A percentile compares a stretch with the other conserved stretches of the same genome.
Evolutionary conservation across 495 filamentous ascomycete genomes (phyloP).

Genomic region (Terfezia claveryi): DNA sequence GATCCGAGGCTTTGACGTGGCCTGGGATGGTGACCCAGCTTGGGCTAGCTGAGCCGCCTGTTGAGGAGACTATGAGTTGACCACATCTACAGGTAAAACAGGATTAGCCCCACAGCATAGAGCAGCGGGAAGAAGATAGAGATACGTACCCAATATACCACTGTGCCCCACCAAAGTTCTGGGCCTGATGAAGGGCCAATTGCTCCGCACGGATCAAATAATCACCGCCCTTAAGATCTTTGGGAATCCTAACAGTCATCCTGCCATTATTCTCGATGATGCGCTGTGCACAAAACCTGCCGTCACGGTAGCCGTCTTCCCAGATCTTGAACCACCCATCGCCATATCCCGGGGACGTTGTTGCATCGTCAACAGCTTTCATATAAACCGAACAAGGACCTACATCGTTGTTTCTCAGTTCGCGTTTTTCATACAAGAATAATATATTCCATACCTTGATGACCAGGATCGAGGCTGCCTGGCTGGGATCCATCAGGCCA

Average conservation of each 20-base stretch:
- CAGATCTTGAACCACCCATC: constrained; percentile 67
- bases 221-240: constrained; percentile 36
- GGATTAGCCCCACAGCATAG: neutral
- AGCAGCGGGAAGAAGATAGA: neutral
- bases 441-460: constrained; percentile 28
- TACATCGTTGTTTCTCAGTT: neutral
- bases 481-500: constrained; percentile 34
- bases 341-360: constrained; percentile 19
- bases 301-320: constrained; percentile 39
- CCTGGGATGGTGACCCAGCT: constrained; percentile 41
- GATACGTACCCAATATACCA: constrained; percentile 15
- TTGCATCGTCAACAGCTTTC: constrained; percentile 25
- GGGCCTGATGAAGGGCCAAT: constrained; percentile 41
- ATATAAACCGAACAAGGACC: constrained; percentile 50
- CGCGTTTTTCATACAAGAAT: no score
- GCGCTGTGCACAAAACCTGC: constrained; percentile 45
- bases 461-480: constrained; percentile 35
- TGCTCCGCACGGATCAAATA: constrained; percentile 50
- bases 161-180: constrained; percentile 23
- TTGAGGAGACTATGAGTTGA: constrained; percentile 38
- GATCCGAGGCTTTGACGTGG: constrained; percentile 30
- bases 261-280: constrained; percentile 42
- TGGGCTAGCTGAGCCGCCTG: constrained; percentile 23
- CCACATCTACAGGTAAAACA: constrained; percentile 27
- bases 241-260: constrained; percentile 35